phyloP scores from a whole-genome alignment of 2,329 filamentous ascomycete species.

The Fusarium incarnatum region DNA sequence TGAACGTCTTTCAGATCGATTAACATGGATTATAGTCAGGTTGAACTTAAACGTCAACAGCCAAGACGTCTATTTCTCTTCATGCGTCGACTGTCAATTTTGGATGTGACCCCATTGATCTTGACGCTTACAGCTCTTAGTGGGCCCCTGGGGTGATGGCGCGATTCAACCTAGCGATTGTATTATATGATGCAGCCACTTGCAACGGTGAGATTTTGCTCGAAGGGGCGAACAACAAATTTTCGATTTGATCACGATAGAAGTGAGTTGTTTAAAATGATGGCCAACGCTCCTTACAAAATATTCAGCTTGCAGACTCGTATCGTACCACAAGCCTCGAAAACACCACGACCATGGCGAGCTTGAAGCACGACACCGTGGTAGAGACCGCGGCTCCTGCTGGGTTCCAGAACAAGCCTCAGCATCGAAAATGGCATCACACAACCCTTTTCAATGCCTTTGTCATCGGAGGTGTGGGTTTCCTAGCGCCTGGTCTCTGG shows the following conservation, averaged over 20 bases:
- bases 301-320: background rate
- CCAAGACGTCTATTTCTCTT: background rate
- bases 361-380: background rate
- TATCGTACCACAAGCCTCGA: background rate
- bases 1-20: background rate
- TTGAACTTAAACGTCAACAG: background rate
- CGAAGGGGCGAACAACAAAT: background rate
- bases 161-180: background rate
- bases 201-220: background rate
- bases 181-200: background rate
- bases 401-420: background rate
- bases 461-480: slow-evolving; percentile 63
- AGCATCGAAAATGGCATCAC: slow-evolving; percentile 57
- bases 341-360: background rate
- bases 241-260: background rate
- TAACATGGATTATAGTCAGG: background rate
- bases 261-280: background rate
- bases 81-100: background rate
- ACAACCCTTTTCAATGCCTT: slow-evolving; percentile 65
- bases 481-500: slow-evolving; percentile 41
- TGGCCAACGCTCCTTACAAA: background rate
- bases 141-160: background rate
- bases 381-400: background rate
- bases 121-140: background rate
- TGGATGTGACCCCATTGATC: background rate